phyloP scores from a whole-genome alignment of 2,329 filamentous ascomycete species.

The Fusarium dimerum region DNA sequence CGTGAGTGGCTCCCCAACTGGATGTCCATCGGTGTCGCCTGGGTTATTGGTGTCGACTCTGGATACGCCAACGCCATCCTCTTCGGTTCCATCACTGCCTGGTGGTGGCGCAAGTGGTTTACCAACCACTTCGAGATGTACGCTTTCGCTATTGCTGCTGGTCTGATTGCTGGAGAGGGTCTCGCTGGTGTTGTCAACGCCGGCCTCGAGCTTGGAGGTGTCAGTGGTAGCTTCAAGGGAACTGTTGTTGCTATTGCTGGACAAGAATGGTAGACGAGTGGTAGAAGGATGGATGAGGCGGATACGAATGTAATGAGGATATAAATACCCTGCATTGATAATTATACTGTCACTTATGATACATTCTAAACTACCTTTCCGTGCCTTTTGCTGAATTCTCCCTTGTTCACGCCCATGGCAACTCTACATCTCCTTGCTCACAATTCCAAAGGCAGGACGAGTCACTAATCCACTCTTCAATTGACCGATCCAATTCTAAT shows the following conservation, averaged over 20 bases:
- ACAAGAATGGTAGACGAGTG: conserved; percentile 4
- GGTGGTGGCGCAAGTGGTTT: conserved; percentile 56
- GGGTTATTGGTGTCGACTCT: conserved; percentile 55
- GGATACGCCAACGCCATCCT: conserved; percentile 58
- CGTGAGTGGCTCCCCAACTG: conserved; percentile 62
- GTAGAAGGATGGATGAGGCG: too few species aligned
- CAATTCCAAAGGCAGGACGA: too few species aligned
- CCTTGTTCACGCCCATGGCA: too few species aligned
- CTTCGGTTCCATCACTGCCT: conserved; percentile 54
- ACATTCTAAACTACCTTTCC: too few species aligned
- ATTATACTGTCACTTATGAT: too few species aligned
- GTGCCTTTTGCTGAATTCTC: too few species aligned
- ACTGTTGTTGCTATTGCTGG: conserved; percentile 18
- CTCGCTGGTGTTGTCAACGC: conserved; percentile 64
- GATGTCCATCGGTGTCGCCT: conserved; percentile 62
- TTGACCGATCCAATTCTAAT: too few species aligned
- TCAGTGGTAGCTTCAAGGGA: conserved; percentile 29
- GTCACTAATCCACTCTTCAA: too few species aligned
- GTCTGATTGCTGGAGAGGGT: conserved; percentile 63
- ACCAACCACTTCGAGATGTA: conserved; percentile 54
- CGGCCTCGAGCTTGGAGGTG: conserved; percentile 39
- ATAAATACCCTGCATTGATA: too few species aligned
- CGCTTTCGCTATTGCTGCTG: conserved; percentile 60
- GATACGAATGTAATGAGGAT: too few species aligned
- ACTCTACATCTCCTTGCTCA: too few species aligned